Conservation (phyloP, 179 eudicot species). For the Corrigiola litoralis region DNA sequence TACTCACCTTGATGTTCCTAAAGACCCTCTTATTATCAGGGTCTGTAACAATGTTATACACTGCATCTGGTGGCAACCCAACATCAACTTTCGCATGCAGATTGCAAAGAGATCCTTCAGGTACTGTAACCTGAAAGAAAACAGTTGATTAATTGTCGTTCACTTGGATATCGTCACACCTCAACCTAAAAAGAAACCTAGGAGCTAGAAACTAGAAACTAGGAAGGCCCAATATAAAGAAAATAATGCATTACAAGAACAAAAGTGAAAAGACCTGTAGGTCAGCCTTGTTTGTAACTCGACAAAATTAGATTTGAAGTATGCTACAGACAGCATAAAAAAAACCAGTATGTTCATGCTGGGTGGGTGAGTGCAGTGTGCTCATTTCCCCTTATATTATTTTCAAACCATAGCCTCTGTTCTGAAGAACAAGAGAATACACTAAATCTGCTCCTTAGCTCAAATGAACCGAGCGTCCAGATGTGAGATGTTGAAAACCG, state of each 20-base stretch:
- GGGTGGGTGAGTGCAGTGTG: background rate
- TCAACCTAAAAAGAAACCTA: background rate
- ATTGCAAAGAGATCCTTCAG: constrained; percentile 93
- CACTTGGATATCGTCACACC: constrained; percentile 2
- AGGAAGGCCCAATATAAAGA: no score
- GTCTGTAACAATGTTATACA: constrained; percentile 83
- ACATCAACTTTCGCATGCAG: constrained; percentile 57
- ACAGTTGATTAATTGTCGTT: background rate
- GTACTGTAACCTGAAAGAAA: constrained; percentile 75
- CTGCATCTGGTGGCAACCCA: constrained; percentile 95
- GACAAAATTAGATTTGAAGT: background rate
- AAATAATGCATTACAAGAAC: background rate
- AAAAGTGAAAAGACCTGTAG: background rate
- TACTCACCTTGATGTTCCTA: constrained; percentile 78
- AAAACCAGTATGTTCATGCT: background rate
- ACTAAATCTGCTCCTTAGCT: background rate
- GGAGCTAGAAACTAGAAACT: no score
- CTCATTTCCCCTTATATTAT: no score
- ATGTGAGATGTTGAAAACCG: background rate
- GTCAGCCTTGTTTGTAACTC: background rate
- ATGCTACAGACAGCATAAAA: background rate
- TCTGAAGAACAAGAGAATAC: background rate
- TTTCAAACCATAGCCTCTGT: no score
- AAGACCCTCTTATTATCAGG: constrained; percentile 95
- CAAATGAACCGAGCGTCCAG: background rate